Conservation (phyloP, 257 asterid species). For the Jacaranda mimosifolia region DNA sequence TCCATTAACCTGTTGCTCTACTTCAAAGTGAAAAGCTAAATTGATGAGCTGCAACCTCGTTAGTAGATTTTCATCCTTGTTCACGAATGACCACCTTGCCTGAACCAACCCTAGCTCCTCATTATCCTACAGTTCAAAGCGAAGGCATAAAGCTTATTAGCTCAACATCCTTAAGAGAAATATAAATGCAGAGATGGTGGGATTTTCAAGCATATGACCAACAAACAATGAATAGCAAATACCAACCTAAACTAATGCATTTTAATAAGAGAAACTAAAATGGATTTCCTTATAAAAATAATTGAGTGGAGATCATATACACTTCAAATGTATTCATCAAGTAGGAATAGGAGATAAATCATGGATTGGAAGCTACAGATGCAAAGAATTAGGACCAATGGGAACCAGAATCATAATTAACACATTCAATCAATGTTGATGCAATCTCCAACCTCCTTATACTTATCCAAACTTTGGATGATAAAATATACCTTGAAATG, state of each 20-base stretch:
- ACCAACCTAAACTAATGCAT: too few relatives aligned
- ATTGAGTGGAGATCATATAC: too few relatives aligned
- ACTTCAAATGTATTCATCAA: too few relatives aligned
- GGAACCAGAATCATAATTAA: background rate
- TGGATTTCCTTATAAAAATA: too few relatives aligned
- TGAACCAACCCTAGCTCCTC: conserved; percentile 94
- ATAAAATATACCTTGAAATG: conserved; percentile 74
- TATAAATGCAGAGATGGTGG: too few relatives aligned
- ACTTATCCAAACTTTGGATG: background rate
- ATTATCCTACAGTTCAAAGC: conserved; percentile 68
- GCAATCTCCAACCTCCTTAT: background rate
- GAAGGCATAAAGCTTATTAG: conserved; percentile 14
- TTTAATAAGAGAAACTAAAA: too few relatives aligned
- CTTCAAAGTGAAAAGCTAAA: conserved; percentile 96
- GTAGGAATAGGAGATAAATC: too few relatives aligned
- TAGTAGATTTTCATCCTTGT: conserved; percentile 88
- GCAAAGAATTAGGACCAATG: background rate
- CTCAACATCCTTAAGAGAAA: background rate
- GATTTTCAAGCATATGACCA: too few relatives aligned
- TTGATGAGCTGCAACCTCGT: conserved; percentile 88
- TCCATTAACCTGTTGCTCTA: conserved; percentile 96
- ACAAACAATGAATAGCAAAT: too few relatives aligned
- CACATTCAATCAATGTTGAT: background rate
- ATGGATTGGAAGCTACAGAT: background rate
- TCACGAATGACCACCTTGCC: conserved; percentile 97